These are phyloP conservation scores for Penicillium ochrochloron DNA, from an alignment of 495 filamentous ascomycete species.

Conservation along the genomic window DNA sequence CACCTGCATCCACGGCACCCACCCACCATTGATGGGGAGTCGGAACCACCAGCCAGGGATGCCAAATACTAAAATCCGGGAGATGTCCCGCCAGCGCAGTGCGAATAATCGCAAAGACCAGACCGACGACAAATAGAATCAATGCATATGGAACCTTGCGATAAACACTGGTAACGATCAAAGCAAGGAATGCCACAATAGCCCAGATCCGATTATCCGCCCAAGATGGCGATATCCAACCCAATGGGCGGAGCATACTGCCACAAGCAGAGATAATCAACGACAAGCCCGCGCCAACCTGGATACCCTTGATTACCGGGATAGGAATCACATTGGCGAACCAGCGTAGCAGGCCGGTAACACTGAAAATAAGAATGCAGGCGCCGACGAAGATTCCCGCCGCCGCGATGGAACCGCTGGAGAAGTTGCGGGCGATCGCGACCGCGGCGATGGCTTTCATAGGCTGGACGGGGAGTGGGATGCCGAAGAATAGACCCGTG, in stretches of 20 bases:
- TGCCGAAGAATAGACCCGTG: conserved; percentile 80
- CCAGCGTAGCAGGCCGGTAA: conserved; percentile 74
- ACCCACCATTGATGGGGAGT: conserved; percentile 47
- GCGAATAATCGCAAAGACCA: conserved; percentile 58
- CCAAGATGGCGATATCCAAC: conserved; percentile 61
- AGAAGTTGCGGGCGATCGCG: conserved; percentile 70
- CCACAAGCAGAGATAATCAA: conserved; percentile 76
- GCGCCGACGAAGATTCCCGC: conserved; percentile 77
- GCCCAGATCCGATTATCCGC: conserved; percentile 78
- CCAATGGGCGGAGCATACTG: conserved; percentile 61
- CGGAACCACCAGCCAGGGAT: conserved; percentile 50
- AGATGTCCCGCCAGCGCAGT: conserved; percentile 39
- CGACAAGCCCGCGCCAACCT: conserved; percentile 85
- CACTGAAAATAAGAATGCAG: conserved; percentile 73
- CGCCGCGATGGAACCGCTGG: conserved; percentile 69
- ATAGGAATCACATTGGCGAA: conserved; percentile 74
- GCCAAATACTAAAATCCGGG: conserved; percentile 56
- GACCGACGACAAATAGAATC: conserved; percentile 65
- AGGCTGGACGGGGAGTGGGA: conserved; percentile 85
- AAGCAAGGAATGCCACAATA: conserved; percentile 66
- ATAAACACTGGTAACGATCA: conserved; percentile 64
- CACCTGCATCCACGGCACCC: conserved; percentile 61
- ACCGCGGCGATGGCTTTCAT: conserved; percentile 94
- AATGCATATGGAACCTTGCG: conserved; percentile 77
- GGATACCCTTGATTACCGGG: conserved; percentile 90